Evolutionary conservation across 2,329 filamentous ascomycete genomes (phyloP), one percentile per base, ranked within the genome.

Genomic region (Phyllosticta ampelicida): DNA sequence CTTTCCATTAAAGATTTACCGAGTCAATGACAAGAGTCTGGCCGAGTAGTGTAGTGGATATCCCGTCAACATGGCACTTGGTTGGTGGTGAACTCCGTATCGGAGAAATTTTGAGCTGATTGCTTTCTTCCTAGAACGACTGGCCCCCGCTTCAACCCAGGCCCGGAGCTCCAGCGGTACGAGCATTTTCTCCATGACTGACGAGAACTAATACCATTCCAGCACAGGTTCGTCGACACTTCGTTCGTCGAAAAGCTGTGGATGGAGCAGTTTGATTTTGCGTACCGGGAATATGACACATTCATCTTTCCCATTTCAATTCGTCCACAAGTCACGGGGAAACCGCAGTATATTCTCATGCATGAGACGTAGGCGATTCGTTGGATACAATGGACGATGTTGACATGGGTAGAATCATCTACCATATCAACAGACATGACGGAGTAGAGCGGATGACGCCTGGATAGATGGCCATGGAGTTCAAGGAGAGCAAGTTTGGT

Each of bases 281-380:
- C 70, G 48, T 77, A 77, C 61, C 63, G 71, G 29, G 74, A 77
- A 63, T 74, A 75, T 60, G 74, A 77, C 11, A 68, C 67, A 9
- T 78, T 78, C 59, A 67, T 78, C 9, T 78, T 78, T 60, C 75
- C 75, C 1, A 75, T 78, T 48, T 73, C 67, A 29, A 74, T 77
- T 49, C 75, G 78, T 64, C 76, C 76, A 18, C 74, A 79, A 61
- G 75, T 78, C 9, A 73, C 70, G 61, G 77, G 75, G 5, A 76
- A 75, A 66, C 72, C 75, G 23, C 75, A 78, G 62, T 72, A 77
- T 5, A 65, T 77, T 18, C 55, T 75, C 59, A 71, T 79, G 74
- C 75, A 77, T 65, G 75, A 77, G 66, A 62, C 71, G 51, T 63
- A 62, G 72, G 51, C 62, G 18, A 57, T 49, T 49, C 30, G 10